phyloP scores from a whole-genome alignment of 2,329 filamentous ascomycete species.

The Clonostachys byssicola region DNA sequence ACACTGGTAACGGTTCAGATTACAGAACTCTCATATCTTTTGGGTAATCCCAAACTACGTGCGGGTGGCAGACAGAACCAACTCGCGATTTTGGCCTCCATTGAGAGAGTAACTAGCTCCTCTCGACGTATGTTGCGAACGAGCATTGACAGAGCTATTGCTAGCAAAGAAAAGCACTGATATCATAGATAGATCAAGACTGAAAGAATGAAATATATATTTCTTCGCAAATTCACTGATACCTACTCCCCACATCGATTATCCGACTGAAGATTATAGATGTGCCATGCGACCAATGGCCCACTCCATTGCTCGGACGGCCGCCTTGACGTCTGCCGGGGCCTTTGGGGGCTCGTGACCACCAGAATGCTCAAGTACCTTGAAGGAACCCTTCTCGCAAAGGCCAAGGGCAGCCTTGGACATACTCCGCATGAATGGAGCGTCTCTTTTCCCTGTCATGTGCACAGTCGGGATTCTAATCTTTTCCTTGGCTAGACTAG shows the following conservation, averaged over 20 bases:
- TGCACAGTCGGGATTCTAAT: constrained; percentile 6
- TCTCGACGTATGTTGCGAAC: no score
- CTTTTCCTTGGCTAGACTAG: neutral
- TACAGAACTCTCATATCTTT: neutral
- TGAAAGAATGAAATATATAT: no score
- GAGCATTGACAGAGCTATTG: no score
- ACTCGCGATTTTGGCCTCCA: no score
- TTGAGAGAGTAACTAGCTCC: no score
- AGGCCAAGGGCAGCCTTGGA: neutral
- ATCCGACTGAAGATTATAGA: no score
- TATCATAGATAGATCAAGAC: no score
- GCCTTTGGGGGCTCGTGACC: constrained; percentile 5
- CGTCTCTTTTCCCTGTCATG: constrained; percentile 3
- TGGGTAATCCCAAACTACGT: neutral
- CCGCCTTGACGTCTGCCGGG: constrained; percentile 3
- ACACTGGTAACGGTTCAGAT: neutral
- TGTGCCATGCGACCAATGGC: neutral
- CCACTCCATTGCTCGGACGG: constrained; percentile 7
- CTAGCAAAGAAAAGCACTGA: no score
- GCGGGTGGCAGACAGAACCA: no score
- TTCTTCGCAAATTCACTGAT: no score
- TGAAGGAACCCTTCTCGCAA: neutral
- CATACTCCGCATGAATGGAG: constrained; percentile 6
- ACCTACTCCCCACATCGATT: no score
- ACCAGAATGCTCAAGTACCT: constrained; percentile 4